Evolutionary conservation across 2,329 filamentous ascomycete genomes (phyloP).

Genomic region (Xylariomycetidae sp.): DNA sequence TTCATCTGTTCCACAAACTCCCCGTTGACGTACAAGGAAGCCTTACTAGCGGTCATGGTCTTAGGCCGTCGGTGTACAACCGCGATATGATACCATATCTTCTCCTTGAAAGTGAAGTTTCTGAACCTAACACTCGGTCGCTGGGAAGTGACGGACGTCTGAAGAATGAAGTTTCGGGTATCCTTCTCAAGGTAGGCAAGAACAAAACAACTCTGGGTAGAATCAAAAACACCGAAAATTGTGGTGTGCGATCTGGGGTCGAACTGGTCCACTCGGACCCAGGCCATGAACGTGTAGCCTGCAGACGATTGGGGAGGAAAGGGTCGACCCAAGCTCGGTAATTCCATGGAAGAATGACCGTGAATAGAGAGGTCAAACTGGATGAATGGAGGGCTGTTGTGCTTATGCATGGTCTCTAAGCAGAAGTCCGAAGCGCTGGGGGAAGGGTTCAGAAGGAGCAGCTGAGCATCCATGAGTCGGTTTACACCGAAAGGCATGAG

Average conservation of each 20-base stretch:
- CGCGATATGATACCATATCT: constrained; percentile 89
- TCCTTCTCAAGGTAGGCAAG: constrained; percentile 92
- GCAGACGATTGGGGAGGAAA: constrained; percentile 76
- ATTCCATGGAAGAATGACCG: constrained; percentile 85
- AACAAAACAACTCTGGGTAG: constrained; percentile 87
- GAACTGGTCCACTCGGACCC: constrained; percentile 84
- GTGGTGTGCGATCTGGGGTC: constrained; percentile 86
- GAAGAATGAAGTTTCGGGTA: constrained; percentile 88
- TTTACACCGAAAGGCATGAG: constrained; percentile 74
- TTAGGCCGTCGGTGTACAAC: constrained; percentile 79
- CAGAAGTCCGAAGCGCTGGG: constrained; percentile 61
- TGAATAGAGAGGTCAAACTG: constrained; percentile 89
- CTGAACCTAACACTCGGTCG: constrained; percentile 93
- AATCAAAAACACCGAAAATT: constrained; percentile 90
- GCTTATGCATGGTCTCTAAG: constrained; percentile 67
- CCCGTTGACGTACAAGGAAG: constrained; percentile 85
- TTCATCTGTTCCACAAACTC: constrained; percentile 91
- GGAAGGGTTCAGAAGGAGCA: constrained; percentile 55
- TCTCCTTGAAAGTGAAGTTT: constrained; percentile 68
- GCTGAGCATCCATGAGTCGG: constrained; percentile 76
- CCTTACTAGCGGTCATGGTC: constrained; percentile 71
- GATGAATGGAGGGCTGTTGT: constrained; percentile 76
- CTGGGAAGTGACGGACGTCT: constrained; percentile 84
- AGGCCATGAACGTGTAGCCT: constrained; percentile 89
- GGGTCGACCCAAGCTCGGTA: constrained; percentile 75